Conservation (phyloP, 352 stramenopile species). For the Globisporangium paroecandrum region DNA sequence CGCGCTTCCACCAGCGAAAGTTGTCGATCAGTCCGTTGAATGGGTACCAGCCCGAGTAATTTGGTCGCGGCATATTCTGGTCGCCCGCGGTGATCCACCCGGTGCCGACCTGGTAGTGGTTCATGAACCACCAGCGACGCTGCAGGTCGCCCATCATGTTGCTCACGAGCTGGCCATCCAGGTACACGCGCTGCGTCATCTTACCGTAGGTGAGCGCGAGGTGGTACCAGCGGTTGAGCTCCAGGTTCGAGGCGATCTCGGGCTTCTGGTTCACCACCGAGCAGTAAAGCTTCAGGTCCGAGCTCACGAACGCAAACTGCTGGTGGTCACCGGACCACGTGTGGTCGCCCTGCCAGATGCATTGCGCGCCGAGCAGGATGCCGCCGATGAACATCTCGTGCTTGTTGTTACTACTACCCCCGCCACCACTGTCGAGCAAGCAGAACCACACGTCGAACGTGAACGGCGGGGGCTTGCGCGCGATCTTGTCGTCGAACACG, state of each 20-base stretch:
- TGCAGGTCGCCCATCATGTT: slow-evolving; percentile 22
- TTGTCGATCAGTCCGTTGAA: slow-evolving; percentile 42
- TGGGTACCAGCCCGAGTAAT: slow-evolving; percentile 39
- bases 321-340: slow-evolving; percentile 40
- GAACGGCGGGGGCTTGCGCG: background rate
- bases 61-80: slow-evolving; percentile 22
- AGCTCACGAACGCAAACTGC: slow-evolving; percentile 39
- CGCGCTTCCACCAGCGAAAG: slow-evolving; percentile 21
- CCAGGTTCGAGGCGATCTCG: slow-evolving; percentile 22
- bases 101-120: slow-evolving; percentile 39
- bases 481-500: background rate
- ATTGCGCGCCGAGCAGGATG: slow-evolving; percentile 42
- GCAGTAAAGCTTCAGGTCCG: slow-evolving; percentile 38
- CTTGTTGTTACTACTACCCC: background rate
- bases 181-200: slow-evolving; percentile 32
- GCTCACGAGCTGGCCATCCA: slow-evolving; percentile 30
- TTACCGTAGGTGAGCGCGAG: slow-evolving; percentile 41
- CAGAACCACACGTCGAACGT: background rate
- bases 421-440: background rate
- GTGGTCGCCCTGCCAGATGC: slow-evolving; percentile 22
- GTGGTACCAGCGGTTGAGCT: slow-evolving; percentile 39
- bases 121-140: slow-evolving; percentile 31
- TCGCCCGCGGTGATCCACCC: slow-evolving; percentile 32
- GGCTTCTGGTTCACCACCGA: slow-evolving; percentile 36
- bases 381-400: slow-evolving; percentile 16